Evolutionary conservation across 2,329 filamentous ascomycete genomes (phyloP).

Genomic region (Penicillium verrucosum): DNA sequence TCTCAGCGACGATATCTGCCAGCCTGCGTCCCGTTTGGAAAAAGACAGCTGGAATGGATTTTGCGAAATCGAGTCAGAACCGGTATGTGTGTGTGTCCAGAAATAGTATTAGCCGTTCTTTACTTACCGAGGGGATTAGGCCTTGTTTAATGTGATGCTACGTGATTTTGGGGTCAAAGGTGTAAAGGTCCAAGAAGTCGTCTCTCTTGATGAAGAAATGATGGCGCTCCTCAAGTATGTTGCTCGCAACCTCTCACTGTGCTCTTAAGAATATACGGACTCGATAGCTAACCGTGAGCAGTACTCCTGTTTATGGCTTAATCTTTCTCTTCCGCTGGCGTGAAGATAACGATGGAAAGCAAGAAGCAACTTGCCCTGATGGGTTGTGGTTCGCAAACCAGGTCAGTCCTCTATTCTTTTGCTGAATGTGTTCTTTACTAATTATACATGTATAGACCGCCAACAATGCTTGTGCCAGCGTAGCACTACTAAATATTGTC

Average conservation of each 20-base stretch:
- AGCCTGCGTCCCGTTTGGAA: slow-evolving; percentile 35
- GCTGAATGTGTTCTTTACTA: not conserved
- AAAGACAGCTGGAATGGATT: slow-evolving; percentile 47
- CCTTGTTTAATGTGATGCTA: slow-evolving; percentile 82
- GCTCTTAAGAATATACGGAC: not conserved
- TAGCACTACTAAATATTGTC: slow-evolving; percentile 87
- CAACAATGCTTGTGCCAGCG: slow-evolving; percentile 83
- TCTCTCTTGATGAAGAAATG: slow-evolving; percentile 65
- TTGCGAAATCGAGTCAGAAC: slow-evolving; percentile 81
- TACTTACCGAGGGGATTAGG: slow-evolving; percentile 45
- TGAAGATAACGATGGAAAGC: slow-evolving; percentile 52
- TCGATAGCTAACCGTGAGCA: slow-evolving; percentile 31
- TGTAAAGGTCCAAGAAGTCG: slow-evolving; percentile 72
- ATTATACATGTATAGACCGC: slow-evolving; percentile 58
- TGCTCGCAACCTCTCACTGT: not conserved
- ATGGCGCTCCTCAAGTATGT: slow-evolving; percentile 62
- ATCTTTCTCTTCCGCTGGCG: slow-evolving; percentile 81
- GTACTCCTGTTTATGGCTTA: slow-evolving; percentile 75
- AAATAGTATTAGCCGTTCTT: not conserved
- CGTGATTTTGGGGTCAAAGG: slow-evolving; percentile 71
- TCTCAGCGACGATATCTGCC: slow-evolving; percentile 27
- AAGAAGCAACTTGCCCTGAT: slow-evolving; percentile 56
- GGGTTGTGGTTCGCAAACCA: slow-evolving; percentile 94
- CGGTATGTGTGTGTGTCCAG: slow-evolving; percentile 55
- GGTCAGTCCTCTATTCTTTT: slow-evolving; percentile 43